phyloP scores from a whole-genome alignment of 192 early-diverging fungal genomes.

The Gryganskiella cystojenkinii region DNA sequence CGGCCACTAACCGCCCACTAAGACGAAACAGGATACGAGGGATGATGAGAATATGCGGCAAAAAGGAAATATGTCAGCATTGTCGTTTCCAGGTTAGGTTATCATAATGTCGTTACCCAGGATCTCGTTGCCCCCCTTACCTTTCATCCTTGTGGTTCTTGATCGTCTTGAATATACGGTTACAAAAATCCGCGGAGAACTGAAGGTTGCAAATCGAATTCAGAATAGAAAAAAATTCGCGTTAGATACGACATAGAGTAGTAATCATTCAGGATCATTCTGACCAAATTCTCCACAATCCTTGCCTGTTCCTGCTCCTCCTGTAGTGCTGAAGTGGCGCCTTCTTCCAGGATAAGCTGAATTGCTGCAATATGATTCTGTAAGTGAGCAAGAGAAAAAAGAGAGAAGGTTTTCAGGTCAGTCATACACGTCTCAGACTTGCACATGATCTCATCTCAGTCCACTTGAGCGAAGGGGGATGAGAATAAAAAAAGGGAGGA shows the following conservation, averaged over 20 bases:
- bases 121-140: background rate
- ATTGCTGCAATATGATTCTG: conserved; percentile 41
- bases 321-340: conserved; percentile 3
- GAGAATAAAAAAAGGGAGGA: background rate
- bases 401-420: background rate
- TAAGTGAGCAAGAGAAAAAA: background rate
- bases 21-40: too few species aligned
- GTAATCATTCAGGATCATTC: too few species aligned
- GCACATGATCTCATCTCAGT: background rate
- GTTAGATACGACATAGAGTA: too few species aligned
- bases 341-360: conserved; percentile 29
- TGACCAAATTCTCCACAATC: background rate
- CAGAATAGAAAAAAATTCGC: too few species aligned
- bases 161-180: conserved; percentile 32
- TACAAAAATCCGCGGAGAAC: conserved; percentile 41
- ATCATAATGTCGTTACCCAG: too few species aligned
- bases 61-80: background rate
- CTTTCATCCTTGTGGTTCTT: conserved; percentile 47
- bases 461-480: background rate
- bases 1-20: conserved; percentile 72
- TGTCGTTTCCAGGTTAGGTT: too few species aligned
- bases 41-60: background rate
- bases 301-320: conserved; percentile 43
- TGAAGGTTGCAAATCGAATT: too few species aligned
- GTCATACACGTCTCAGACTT: background rate